Evolutionary conservation across 2,329 filamentous ascomycete species (phyloP), one percentile per base, ranked within the genome.

Genomic region (Apiospora arundinis): DNA sequence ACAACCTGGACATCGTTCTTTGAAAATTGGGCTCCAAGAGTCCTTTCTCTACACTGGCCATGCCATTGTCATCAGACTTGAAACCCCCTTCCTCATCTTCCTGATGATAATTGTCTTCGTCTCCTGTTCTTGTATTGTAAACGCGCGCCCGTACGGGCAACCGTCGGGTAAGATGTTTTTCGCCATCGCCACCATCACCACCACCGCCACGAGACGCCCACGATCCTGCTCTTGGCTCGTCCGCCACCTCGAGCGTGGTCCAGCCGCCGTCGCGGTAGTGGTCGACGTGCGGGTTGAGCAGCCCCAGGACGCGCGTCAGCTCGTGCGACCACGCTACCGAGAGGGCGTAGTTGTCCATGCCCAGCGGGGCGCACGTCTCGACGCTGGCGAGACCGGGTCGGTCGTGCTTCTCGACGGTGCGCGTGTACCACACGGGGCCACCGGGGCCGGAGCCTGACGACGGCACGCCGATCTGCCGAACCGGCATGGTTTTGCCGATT

Each of bases 341-440:
- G 32, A 69, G 21, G 18, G 21, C n/a, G 68, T 69, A 63, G 40
- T 69, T 69, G 49, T 69, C 68, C 49, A 69, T 69, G 49, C 68
- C 68, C 7, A 69, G 49, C 23, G 68, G 49, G 56, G 56, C 56
- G 56, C 18, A n/a, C 32, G 32, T 40, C n/a, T 37, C 68, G 14
- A 14, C 18, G 28, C 1, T 18, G 14, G 16, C 32, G 16, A 14
- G 40, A 9, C 42, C 42, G 42, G 42, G 11, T 1, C 37, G 14
- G 12, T 45, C 42, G 12, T 45, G 42, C 2, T 37, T 21, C 25
- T 69, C 68, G 68, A 16, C 0, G 68, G 40, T 1, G 40, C 49
- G 68, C 28, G 68, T 69, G 68, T 65, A 69, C 68, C 68, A 69
- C 2, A 60, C n/a, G 28, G 32, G 37, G n/a, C 12, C 37, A n/a